Evolutionary conservation across 2,329 filamentous ascomycete genomes (phyloP).

Genomic region (Epichloe bromicola): DNA sequence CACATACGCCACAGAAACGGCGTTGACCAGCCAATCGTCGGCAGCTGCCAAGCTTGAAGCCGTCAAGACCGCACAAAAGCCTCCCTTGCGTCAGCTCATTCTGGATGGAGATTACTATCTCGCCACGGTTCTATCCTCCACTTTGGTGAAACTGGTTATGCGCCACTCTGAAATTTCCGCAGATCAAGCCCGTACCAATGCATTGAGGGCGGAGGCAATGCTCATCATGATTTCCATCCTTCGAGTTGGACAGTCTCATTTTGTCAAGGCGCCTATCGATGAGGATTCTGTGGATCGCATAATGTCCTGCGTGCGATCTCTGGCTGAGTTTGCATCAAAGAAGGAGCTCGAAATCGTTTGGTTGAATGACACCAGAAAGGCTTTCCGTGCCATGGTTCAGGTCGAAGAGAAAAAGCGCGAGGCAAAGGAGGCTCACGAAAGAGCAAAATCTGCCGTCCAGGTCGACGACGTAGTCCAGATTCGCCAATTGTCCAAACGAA

Average conservation of each 20-base stretch:
- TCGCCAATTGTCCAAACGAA: constrained; percentile 87
- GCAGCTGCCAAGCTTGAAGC: constrained; percentile 86
- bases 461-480: constrained; percentile 92
- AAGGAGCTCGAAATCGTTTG: constrained; percentile 89
- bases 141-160: constrained; percentile 95
- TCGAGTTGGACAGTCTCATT: constrained; percentile 95
- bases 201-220: constrained; percentile 92
- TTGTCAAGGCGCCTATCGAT: constrained; percentile 93
- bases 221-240: constrained; percentile 99
- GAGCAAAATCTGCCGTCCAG: constrained; percentile 86
- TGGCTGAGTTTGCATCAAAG: constrained; percentile 79
- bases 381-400: constrained; percentile 93
- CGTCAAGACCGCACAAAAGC: constrained; percentile 93
- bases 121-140: constrained; percentile 87
- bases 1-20: constrained; percentile 94
- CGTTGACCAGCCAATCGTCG: constrained; percentile 82
- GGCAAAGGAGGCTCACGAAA: constrained; percentile 85
- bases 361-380: constrained; percentile 86
- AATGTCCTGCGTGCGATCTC: constrained; percentile 89
- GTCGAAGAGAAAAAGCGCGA: constrained; percentile 95
- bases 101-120: constrained; percentile 96
- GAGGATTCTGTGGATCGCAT: constrained; percentile 97
- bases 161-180: constrained; percentile 86
- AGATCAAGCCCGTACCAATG: constrained; percentile 79
- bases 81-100: constrained; percentile 84